A percentile compares a stretch with the other conserved stretches of the same genome.
Conservation (phyloP, 495 filamentous ascomycete species). For the Lepraria neglecta region DNA sequence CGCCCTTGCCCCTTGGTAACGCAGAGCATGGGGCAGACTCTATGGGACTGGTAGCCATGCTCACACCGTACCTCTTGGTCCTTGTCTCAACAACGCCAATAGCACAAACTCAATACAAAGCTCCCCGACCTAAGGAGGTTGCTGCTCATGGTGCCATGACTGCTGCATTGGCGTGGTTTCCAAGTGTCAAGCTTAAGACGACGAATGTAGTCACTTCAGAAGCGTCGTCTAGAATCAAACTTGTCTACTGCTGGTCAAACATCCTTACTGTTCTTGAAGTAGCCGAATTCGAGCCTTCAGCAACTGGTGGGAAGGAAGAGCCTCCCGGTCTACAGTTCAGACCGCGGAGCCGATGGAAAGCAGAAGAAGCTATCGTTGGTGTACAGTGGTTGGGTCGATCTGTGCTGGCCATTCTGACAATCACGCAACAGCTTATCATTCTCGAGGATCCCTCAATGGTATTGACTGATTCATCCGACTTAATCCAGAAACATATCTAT, state of each 20-base stretch:
- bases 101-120: constrained; percentile 93
- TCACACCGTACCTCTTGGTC: constrained; percentile 91
- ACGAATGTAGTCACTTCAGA: constrained; percentile 48
- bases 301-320: constrained; percentile 56
- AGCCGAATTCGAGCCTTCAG: constrained; percentile 58
- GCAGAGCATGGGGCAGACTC: constrained; percentile 80
- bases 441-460: constrained; percentile 83
- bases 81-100: constrained; percentile 95
- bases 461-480: constrained; percentile 88
- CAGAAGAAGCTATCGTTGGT: constrained; percentile 91
- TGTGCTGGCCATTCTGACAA: constrained; percentile 82
- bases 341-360: constrained; percentile 82
- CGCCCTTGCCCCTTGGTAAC: constrained; percentile 84
- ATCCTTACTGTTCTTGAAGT: constrained; percentile 87
- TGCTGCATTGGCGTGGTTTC: constrained; percentile 94
- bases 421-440: constrained; percentile 87
- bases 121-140: constrained; percentile 81
- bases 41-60: constrained; percentile 87
- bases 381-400: constrained; percentile 96
- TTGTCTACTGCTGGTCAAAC: constrained; percentile 99
- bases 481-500: constrained; percentile 86
- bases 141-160: constrained; percentile 84
- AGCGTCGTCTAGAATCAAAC: constrained; percentile 63
- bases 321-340: constrained; percentile 73
- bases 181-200: constrained; percentile 83